These are phyloP conservation scores for Herpotrichia juniperi DNA, from an alignment of 2,329 filamentous ascomycete species.

Conservation along the genomic window DNA sequence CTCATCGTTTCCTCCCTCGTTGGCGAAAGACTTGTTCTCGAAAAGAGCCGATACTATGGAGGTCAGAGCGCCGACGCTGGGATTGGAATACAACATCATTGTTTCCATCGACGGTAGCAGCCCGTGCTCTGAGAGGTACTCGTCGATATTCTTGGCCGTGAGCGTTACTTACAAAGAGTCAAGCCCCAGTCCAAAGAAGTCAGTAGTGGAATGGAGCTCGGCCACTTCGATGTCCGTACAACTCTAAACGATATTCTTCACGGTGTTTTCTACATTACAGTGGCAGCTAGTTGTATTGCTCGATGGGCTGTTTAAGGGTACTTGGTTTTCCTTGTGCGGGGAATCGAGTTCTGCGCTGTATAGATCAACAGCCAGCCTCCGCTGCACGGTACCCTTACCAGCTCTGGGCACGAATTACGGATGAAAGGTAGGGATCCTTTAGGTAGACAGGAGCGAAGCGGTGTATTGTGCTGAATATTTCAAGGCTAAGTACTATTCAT, in stretches of 20 bases:
- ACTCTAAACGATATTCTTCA: background rate
- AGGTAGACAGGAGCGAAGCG: too few species aligned
- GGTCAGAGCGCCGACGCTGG: background rate
- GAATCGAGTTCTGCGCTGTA: background rate
- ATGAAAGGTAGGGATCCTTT: too few species aligned
- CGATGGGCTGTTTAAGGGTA: background rate
- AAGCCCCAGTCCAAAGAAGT: background rate
- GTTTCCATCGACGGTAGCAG: background rate
- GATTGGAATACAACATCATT: background rate
- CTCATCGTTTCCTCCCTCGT: too few species aligned
- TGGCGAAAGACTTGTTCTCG: background rate
- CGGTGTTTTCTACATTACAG: background rate
- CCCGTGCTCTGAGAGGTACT: background rate
- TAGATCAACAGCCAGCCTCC: conserved; percentile 16
- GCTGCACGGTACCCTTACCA: conserved; percentile 53
- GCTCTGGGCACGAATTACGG: too few species aligned
- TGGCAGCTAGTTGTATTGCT: background rate
- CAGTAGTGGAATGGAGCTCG: background rate
- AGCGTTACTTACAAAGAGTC: background rate
- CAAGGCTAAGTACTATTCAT: too few species aligned
- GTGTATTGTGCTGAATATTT: too few species aligned
- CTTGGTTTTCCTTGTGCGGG: background rate
- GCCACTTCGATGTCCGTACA: background rate
- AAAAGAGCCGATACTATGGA: background rate
- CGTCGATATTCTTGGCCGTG: background rate